A percentile compares a stretch with the other conserved stretches of the same genome.
phyloP scores from a whole-genome alignment of 345 rosid species.

The Passiflora organensis region DNA sequence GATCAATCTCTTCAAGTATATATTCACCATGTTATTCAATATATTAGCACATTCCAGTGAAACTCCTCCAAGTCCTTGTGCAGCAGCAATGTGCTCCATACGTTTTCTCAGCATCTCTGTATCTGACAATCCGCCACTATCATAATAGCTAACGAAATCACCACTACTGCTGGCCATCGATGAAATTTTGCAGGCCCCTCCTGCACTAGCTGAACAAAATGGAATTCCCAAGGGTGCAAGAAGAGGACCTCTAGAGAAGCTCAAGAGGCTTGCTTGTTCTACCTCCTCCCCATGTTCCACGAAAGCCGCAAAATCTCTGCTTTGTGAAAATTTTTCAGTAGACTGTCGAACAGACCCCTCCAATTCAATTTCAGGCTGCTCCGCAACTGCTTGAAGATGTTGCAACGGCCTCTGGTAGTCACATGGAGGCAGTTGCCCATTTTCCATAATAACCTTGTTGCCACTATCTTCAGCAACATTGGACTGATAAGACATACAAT shows the following conservation, averaged over 20 bases:
- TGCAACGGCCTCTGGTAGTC: slow-evolving; percentile 18
- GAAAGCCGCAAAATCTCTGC: slow-evolving; percentile 5
- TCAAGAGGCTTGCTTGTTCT: too few relatives aligned
- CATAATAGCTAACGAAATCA: slow-evolving; percentile 18
- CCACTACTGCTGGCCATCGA: slow-evolving; percentile 10
- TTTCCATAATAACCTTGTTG: slow-evolving; percentile 11
- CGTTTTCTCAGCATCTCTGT: slow-evolving; percentile 29
- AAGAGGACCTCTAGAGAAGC: too few relatives aligned
- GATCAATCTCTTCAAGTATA: slow-evolving; percentile 37
- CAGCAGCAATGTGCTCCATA: slow-evolving; percentile 36
- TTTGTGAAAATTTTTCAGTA: slow-evolving; percentile 22
- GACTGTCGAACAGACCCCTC: slow-evolving; percentile 16
- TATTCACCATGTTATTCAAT: slow-evolving; percentile 35
- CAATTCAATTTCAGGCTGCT: slow-evolving; percentile 11
- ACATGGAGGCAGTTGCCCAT: too few relatives aligned
- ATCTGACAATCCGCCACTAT: slow-evolving; percentile 34
- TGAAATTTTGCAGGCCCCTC: slow-evolving; percentile 20
- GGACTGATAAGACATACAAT: slow-evolving; percentile 19
- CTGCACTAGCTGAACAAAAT: slow-evolving; percentile 25
- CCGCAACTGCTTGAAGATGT: slow-evolving; percentile 29
- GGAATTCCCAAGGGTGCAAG: slow-evolving; percentile 42
- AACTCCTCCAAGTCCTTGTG: slow-evolving; percentile 40
- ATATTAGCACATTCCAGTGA: slow-evolving; percentile 39
- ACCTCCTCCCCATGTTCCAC: slow-evolving; percentile 14
- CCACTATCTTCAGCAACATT: too few relatives aligned